These are phyloP conservation scores for Myxozyma mucilagina DNA, from an alignment of 805 yeast genomes.

Conservation along the genomic window DNA sequence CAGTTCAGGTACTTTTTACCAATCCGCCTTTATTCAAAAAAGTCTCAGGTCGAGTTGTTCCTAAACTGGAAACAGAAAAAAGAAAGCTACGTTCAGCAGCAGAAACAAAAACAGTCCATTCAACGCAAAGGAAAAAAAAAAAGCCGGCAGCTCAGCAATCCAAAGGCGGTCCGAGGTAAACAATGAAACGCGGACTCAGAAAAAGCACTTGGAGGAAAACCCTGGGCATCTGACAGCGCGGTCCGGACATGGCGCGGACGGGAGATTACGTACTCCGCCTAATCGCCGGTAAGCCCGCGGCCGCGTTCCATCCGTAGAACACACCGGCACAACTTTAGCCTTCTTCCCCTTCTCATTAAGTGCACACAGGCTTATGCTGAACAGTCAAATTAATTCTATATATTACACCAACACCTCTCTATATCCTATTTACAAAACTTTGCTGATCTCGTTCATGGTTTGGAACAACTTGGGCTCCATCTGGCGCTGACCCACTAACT, in stretches of 20 bases:
- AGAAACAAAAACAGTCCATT: neutral
- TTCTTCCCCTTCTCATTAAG: neutral
- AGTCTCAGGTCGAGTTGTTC: neutral
- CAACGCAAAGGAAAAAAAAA: no score
- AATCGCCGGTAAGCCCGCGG: conserved; percentile 5
- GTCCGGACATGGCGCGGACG: conserved; percentile 3
- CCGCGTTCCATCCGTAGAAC: neutral
- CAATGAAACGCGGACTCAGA: no score
- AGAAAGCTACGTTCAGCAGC: neutral
- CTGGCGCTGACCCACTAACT: conserved; percentile 31
- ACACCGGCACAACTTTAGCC: neutral
- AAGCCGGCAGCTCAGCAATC: neutral
- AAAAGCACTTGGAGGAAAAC: neutral
- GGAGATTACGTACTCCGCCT: conserved; percentile 3
- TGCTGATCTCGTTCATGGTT: conserved; percentile 20
- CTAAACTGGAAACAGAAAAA: neutral
- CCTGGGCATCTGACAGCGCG: neutral
- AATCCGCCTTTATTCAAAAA: neutral
- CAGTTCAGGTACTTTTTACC: neutral
- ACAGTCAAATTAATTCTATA: neutral
- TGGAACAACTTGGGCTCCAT: conserved; percentile 33
- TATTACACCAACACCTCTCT: neutral
- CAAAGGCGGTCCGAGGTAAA: neutral
- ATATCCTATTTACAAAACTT: conserved; percentile 1
- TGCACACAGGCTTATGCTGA: neutral